Base-by-base conservation (phyloP, 2,329 filamentous ascomycete genomes). In the Stagonosporopsis cucurbitacearum region DNA sequence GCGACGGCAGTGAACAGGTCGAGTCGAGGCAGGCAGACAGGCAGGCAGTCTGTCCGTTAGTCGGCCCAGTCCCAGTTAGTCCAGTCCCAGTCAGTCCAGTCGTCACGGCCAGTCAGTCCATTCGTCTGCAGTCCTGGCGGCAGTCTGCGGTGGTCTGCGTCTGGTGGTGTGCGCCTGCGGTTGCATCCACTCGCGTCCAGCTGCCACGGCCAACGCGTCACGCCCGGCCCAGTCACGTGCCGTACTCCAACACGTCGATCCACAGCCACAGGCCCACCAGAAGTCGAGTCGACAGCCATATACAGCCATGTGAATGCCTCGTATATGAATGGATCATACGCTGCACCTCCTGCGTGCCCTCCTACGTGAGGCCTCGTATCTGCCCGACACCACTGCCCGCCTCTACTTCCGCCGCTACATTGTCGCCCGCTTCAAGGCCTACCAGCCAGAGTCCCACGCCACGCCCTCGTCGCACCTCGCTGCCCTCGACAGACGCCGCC, bases 321-420 rank as follows among this genome's bases (percentile, higher is more conserved):
- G n/a, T n/a, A n/a, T n/a, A n/a, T n/a, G n/a, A n/a, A n/a, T n/a
- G n/a, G n/a, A n/a, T n/a, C n/a, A n/a, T n/a, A n/a, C 76, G 23
- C 64, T 77, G 23, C 80, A 83, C 65, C 72, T 86, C 41, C 77
- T 85, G 60, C 83, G 86, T 44, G 77, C 80, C 22, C 77, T 86
- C 9, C 79, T 88, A 35, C 82, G 86, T 56, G 82, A 87, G 74
- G 80, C 79, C 59, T 80, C 81, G 51, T 88, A 88, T 64, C 80
- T 88, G 35, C 85, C 86, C 25, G 85, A 88, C 65, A 77, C 81
- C 1, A 72, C 78, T 54, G 82, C 84, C 35, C 79, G 81, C 60
- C 50, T 62, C 28, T 84, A 82, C 72, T 77, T 84, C 69, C 77
- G 76, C 54, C 65, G 76, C 47, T 77, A 85, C 69, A 73, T 84